Conservation (phyloP, 768 basidiomycete genomes). For the Boletellus emodensis region DNA sequence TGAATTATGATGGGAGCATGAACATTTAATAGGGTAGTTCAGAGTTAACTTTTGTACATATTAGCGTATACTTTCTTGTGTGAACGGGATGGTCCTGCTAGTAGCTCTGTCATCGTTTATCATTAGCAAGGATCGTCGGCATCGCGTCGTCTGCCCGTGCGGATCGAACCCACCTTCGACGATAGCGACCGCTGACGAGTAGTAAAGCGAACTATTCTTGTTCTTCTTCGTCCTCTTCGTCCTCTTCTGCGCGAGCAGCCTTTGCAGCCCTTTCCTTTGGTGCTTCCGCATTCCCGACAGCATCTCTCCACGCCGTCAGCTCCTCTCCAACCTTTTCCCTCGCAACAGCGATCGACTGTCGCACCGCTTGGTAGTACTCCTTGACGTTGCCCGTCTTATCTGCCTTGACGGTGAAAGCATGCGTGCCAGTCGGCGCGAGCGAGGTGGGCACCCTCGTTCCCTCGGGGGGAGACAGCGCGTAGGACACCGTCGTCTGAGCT, state of each 20-base stretch:
- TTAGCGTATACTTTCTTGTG: no score
- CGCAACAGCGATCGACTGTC: conserved; percentile 47
- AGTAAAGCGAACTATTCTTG: background rate
- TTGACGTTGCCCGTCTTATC: conserved; percentile 10
- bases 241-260: conserved; percentile 42
- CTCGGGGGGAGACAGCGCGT: conserved; percentile 22
- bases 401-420: conserved; percentile 22
- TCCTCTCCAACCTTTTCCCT: conserved; percentile 58
- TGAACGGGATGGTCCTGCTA: no score
- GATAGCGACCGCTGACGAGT: no score
- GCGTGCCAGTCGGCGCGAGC: conserved; percentile 22
- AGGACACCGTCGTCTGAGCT: conserved; percentile 13
- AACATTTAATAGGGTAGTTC: no score
- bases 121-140: background rate
- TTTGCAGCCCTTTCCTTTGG: conserved; percentile 50
- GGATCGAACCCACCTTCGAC: no score
- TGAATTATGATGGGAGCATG: no score
- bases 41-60: no score
- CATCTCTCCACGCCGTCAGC: conserved; percentile 72
- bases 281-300: conserved; percentile 60
- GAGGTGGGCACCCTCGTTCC: conserved; percentile 13
- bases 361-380: conserved; percentile 50
- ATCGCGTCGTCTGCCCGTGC: no score
- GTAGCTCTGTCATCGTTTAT: no score
- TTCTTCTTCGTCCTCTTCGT: conserved; percentile 44